These are phyloP conservation scores for Cladochytrium replicatum DNA, from an alignment of 192 early-diverging fungal species.

Conservation along the genomic window DNA sequence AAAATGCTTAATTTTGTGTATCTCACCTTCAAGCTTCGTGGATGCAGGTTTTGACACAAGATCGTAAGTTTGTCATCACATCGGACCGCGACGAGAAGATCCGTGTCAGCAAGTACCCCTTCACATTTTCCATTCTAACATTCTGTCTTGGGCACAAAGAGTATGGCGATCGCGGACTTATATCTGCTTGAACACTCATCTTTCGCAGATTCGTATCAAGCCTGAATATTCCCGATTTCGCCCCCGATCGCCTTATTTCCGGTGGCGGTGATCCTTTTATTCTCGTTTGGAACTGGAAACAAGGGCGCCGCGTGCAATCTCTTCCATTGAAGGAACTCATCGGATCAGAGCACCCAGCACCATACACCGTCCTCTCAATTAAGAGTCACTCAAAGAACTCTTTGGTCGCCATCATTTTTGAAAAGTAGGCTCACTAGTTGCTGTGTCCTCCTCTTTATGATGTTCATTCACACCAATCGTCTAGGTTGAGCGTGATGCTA, in stretches of 20 bases:
- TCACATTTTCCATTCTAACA: slow-evolving; percentile 75
- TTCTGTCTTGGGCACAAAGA: slow-evolving; percentile 87
- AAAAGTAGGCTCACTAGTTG: slow-evolving; percentile 31
- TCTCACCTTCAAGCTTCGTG: background rate
- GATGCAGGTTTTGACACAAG: slow-evolving; percentile 42
- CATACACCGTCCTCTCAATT: slow-evolving; percentile 23
- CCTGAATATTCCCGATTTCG: slow-evolving; percentile 48
- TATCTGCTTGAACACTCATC: background rate
- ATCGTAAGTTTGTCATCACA: slow-evolving; percentile 67
- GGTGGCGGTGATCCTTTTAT: slow-evolving; percentile 78
- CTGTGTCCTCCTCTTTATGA: background rate
- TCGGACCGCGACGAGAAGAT: slow-evolving; percentile 98
- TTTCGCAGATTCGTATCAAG: slow-evolving; percentile 58
- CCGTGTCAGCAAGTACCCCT: slow-evolving; percentile 84
- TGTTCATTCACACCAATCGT: slow-evolving; percentile 15
- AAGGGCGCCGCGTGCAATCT: slow-evolving; percentile 53
- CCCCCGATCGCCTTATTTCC: slow-evolving; percentile 51
- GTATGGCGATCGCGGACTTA: slow-evolving; percentile 26
- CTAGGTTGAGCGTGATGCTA: slow-evolving; percentile 30
- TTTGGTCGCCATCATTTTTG: slow-evolving; percentile 36
- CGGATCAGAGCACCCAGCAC: slow-evolving; percentile 18
- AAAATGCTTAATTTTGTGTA: slow-evolving; percentile 1
- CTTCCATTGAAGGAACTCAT: slow-evolving; percentile 58
- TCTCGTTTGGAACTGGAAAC: slow-evolving; percentile 59
- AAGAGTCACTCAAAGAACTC: slow-evolving; percentile 20